Conservation (phyloP, 805 yeast species). For the Candida stauntonica region DNA sequence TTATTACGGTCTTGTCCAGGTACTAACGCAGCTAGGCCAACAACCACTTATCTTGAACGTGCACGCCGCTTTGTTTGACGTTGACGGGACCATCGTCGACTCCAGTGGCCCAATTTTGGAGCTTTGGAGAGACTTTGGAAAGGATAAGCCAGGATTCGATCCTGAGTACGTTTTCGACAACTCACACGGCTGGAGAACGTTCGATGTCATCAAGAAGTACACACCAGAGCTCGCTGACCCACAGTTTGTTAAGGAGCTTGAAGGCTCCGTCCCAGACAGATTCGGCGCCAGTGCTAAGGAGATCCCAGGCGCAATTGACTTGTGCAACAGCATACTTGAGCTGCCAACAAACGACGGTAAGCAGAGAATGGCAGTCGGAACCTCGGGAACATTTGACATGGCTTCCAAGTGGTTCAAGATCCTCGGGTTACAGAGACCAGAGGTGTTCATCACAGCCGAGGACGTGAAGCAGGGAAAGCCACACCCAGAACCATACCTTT, state of each 20-base stretch:
- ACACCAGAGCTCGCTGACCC: constrained; percentile 67
- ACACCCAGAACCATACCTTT: constrained; percentile 75
- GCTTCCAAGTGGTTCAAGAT: constrained; percentile 76
- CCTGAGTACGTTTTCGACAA: constrained; percentile 69
- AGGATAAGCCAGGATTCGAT: constrained; percentile 61
- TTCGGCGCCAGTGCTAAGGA: constrained; percentile 70
- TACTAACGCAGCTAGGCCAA: constrained; percentile 1
- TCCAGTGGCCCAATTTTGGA: constrained; percentile 77
- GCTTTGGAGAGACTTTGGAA: constrained; percentile 73
- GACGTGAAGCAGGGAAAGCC: constrained; percentile 80
- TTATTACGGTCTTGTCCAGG: no score
- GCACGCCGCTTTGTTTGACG: constrained; percentile 63
- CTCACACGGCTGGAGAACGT: constrained; percentile 80
- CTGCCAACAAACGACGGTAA: constrained; percentile 37
- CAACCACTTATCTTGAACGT: constrained; percentile 28
- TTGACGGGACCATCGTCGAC: constrained; percentile 81
- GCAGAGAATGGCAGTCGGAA: constrained; percentile 76
- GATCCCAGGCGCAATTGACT: constrained; percentile 68
- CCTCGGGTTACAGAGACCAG: constrained; percentile 57
- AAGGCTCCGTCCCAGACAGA: constrained; percentile 65
- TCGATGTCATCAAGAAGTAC: constrained; percentile 66
- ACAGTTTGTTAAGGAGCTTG: constrained; percentile 60
- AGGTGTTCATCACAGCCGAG: constrained; percentile 76
- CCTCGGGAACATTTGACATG: constrained; percentile 74
- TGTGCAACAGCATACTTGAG: constrained; percentile 42